Evolutionary conservation across 2,329 filamentous ascomycete species (phyloP), one percentile per base, ranked within the genome.

Genomic region (Penicillium olsonii): DNA sequence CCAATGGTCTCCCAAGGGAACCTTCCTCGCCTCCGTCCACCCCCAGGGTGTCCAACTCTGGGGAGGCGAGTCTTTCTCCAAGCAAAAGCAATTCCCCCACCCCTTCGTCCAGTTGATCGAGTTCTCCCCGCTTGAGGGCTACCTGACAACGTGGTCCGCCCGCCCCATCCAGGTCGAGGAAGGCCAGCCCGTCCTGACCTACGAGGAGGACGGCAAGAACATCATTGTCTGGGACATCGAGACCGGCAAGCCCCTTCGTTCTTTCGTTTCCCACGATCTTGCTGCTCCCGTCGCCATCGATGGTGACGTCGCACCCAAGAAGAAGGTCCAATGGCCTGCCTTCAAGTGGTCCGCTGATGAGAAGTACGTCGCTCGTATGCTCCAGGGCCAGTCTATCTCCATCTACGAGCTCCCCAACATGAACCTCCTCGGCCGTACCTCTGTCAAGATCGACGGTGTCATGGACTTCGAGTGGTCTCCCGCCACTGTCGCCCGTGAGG

Each of bases 311-410:
- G 78, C 84, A 53, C 82, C 83, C 57, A 95, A 95, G 80, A 90
- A 91, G 73, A 96, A 96, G 82, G 85, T 95, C 63, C 89, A 94
- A 68, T 99, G 94, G 94, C 94, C 94, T 19, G 92, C 92, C 2
- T 99, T 99, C 84, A 99, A 99, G 78, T 99, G 94, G 94, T 97
- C 94, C 24, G 80, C 94, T 3, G 94, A 99, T 68, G 91, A 96
- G 75, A 94, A 95, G 73, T 99, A 96, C 70, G 92, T 97, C 54
- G 94, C 94, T 18, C 86, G 94, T 55, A 85, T 97, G 78, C 90
- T 85, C 54, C 91, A 90, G 58, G 88, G 88, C 59, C 84, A 91
- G 61, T 90, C 89, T 47, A 95, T 99, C 66, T 94, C 90, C 44
- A 84, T 96, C 64, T 96, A 95, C 72, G 90, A 96, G 72, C 78